Base-by-base conservation (phyloP, 2,329 filamentous ascomycete species). In the Dactylonectria macrodidyma region DNA sequence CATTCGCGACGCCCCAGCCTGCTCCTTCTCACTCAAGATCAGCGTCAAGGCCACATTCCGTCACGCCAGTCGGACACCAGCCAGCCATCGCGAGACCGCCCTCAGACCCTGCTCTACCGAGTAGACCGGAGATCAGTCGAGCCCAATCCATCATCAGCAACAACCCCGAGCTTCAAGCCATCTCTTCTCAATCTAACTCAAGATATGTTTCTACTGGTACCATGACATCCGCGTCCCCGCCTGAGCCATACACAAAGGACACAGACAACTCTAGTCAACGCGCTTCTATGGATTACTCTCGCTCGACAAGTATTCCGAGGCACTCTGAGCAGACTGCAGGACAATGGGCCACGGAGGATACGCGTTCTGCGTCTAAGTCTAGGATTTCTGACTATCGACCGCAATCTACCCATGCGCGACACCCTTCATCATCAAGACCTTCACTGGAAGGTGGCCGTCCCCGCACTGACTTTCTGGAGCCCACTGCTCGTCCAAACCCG, bases 221-320 rank as follows among this genome's bases (percentile, higher is more conserved):
- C 0, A 95, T 96, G 91, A 97, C 95, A 3, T 87, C 84, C 11
- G 88, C 90, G 2, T 84, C 86, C 11, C 83, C 84, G 4, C 80
- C 84, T 8, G 90, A 88, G 73, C 85, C 68, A 22, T 79, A 66
- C 10, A 47, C 57, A 6, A 67, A 55, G 34, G 67, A 70, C 2
- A 46, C 58, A 30, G 70, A 76, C 12, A 66, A 60, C 34, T 57
- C 66, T 38, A 59, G n/a, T 30, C 73, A 72, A 47, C 72, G 64
- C 11, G 68, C 73, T n/a, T 69, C 72, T 8, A 34, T 69, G 26
- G 73, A 78, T 16, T 73, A 73, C 36, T 62, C 70, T 33, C 73
- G 78, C 11, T 77, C 78, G 19, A 67, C 74, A 3, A 79, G 78
- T 24, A 71, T 77, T 24, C 73, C 77, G 9, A 73, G 74, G 47